Evolutionary conservation across 805 yeast species (phyloP), one percentile per base, ranked within the genome.

Genomic region (Metschnikowia shivogae): DNA sequence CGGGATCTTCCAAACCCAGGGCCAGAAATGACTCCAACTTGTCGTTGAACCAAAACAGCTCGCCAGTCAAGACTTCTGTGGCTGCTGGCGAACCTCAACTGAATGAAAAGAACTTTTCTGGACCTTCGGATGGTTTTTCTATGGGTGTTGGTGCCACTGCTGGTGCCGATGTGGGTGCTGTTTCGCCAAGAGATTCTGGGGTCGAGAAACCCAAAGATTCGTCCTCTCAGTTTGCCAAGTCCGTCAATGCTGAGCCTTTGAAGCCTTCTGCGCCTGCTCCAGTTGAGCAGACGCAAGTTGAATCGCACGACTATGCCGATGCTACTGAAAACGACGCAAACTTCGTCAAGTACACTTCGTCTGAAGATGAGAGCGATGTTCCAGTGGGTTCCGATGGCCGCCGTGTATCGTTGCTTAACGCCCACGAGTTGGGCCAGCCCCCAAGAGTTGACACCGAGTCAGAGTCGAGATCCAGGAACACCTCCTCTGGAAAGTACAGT

Each of bases 281-380:
- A n/a, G 32, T 22, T 10, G 29, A 27, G 22, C 24, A 22, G 10
- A 31, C 20, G 28, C 36, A 22, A 4, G 19, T 34, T 14, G 29
- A 30, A 28, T 14, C 37, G 6, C 35, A 31, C 13, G 29, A n/a
- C 2, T 22, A 22, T 10, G 37, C 20, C 10, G 32, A 37, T 10
- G 22, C 39, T n/a, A 10, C 41, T 8, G 28, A 34, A 24, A 45
- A 39, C 9, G 68, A 58, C 6, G 72, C 75, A 11, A 70, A 70
- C 48, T 61, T 69, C 7, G 65, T 65, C 9, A 66, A 60, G 42
- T 67, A 67, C 47, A 56, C 62, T 11, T 64, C 65, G 17, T 52
- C 62, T 0, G 63, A 67, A 11, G 59, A 59, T 8, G 68, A 61
- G 30, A 67, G 65, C 34, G 69, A 60, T 12, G 62, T 42, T 1